phyloP scores from a whole-genome alignment of 352 stramenopile genomes.

The Phytophthora tentaculata region DNA sequence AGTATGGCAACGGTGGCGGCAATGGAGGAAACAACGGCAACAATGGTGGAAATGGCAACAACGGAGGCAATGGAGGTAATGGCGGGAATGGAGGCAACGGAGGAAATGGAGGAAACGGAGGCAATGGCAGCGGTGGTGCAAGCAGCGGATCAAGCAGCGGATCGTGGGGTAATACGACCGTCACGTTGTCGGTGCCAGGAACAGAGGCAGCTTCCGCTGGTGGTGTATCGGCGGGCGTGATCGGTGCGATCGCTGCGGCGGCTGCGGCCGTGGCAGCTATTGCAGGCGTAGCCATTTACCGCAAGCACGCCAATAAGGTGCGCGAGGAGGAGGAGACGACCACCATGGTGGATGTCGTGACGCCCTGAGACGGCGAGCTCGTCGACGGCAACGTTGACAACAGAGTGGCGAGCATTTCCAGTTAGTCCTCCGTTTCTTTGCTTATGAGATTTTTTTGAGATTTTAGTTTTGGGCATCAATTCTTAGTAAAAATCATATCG shows the following conservation, averaged over 20 bases:
- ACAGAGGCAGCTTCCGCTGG: constrained; percentile 24
- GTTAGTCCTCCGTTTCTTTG: not conserved
- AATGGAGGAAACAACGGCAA: not conserved
- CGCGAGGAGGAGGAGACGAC: constrained; percentile 10
- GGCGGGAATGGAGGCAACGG: not conserved
- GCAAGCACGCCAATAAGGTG: constrained; percentile 34
- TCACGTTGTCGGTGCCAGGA: constrained; percentile 24
- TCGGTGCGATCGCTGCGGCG: constrained; percentile 38
- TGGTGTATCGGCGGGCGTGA: constrained; percentile 31
- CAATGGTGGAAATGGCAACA: not conserved
- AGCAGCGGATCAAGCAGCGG: constrained; percentile 2
- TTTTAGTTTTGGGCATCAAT: constrained; percentile 17
- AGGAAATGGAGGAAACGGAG: constrained; percentile 1
- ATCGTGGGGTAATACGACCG: constrained; percentile 15
- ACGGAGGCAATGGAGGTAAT: constrained; percentile 21
- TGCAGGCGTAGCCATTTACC: constrained; percentile 45
- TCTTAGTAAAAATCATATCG: constrained; percentile 12
- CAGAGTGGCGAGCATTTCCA: not conserved
- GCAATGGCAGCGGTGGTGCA: constrained; percentile 8
- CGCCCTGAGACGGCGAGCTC: constrained; percentile 23
- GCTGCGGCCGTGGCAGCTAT: constrained; percentile 40
- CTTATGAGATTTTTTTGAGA: constrained; percentile 12
- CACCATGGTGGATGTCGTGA: constrained; percentile 40
- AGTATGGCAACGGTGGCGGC: constrained; percentile 14
- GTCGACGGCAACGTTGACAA: not conserved